Base-by-base conservation (phyloP, 2,329 filamentous ascomycete genomes). In the Aspergillus viridinutans region DNA sequence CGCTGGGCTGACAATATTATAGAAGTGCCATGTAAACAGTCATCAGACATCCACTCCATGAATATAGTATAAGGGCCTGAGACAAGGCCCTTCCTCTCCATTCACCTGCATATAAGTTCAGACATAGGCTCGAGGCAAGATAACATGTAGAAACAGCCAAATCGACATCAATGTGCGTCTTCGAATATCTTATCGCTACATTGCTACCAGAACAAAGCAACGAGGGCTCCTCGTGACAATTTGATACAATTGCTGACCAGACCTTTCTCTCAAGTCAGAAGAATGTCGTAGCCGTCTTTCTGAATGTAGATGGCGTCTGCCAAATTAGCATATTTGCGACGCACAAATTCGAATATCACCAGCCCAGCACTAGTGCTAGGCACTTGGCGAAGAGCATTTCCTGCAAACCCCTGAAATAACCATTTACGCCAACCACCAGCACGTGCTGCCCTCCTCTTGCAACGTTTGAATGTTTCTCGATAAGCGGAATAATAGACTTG, bases 291-390 rank as follows among this genome's bases (percentile, higher is more conserved):
- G n/a, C 83, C 83, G 60, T 84, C 83, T 61, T 83, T 81, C 40
- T 77, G 72, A 43, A 84, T 85, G 69, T 76, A 80, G 60, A 80
- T 81, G 56, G 74, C 75, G 55, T 83, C 82, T n/a, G 76, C 74
- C 52, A 76, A 67, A 59, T 77, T 79, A 2, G 81, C 81, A 67
- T 86, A 87, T 67, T 84, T 85, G 52, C 85, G 74, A 52, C 85
- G 73, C 42, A 87, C 81, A 35, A 87, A 68, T 68, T 88, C 85
- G 62, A 88, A 88, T 3, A 86, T 85, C 55, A 88, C 83, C 53
- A 88, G 70, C 0, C 84, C 85, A 1, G 85, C 84, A 61, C 82
- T 85, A 2, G 85, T 87, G 62, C 83, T 86, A 2, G 85, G 85
- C 12, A 85, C 81, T 66, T 86, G 84, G 32, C 81, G 76, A 38